Evolutionary conservation across 164 flowering plant genomes (phyloP).

Genomic region (Santalum album): DNA sequence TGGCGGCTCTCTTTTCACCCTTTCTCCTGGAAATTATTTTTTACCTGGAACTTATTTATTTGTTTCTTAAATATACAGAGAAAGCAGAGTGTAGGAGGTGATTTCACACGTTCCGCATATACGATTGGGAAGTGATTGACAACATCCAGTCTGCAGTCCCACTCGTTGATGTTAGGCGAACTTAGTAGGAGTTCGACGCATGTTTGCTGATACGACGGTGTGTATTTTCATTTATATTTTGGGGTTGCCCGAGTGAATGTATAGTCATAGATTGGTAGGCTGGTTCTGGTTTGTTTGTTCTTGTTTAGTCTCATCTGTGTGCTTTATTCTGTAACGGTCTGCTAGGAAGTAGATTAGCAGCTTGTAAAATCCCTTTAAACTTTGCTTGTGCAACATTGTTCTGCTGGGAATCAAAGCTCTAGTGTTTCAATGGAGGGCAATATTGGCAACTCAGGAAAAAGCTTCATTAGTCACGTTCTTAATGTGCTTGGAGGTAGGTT

Average conservation of each 20-base stretch:
- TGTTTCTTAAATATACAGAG: slow-evolving; percentile 24
- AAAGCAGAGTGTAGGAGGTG: slow-evolving; percentile 70
- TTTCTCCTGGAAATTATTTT: no score
- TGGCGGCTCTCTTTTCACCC: no score
- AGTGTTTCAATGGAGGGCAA: no score
- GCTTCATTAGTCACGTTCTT: no score
- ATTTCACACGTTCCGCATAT: slow-evolving; percentile 8
- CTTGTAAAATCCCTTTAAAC: background rate
- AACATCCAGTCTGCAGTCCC: no score
- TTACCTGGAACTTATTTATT: background rate
- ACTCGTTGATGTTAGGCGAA: no score
- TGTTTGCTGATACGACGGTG: no score
- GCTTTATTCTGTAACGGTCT: background rate
- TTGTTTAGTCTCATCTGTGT: background rate
- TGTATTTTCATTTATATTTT: slow-evolving; percentile 5
- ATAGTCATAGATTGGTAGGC: slow-evolving; percentile 7
- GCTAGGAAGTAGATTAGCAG: background rate
- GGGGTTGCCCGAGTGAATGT: slow-evolving; percentile 13
- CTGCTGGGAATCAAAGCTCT: no score
- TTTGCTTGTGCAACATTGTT: slow-evolving; percentile 2
- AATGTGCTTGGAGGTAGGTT: no score
- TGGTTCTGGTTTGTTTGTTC: slow-evolving; percentile 9
- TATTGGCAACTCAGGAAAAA: no score
- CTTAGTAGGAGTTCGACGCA: no score
- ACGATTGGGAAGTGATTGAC: no score